Evolutionary conservation across 257 asterid genomes (phyloP), one percentile per base, ranked within the genome.

Genomic region (Vinca minor): DNA sequence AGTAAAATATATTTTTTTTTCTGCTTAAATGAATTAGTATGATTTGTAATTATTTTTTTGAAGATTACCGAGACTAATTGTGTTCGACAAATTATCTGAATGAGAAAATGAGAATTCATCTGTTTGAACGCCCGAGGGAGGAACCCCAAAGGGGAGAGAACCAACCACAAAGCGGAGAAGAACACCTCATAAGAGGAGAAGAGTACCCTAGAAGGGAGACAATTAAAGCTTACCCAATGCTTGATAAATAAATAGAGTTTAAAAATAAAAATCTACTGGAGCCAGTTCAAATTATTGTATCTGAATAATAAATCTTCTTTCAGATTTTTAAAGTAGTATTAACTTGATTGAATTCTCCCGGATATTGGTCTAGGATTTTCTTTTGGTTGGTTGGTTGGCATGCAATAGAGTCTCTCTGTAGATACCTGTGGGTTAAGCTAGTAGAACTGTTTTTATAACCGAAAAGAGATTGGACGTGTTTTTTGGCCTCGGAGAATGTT

Each of bases 401-500:
- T 62, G 62, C 45, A 61, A 48, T 70, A 34, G 14, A 13, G 36
- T 55, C 25, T 31, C 49, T 29, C 23, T 41, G 63, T 63, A 28
- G 62, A 25, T 47, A 45, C 18, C 42, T 61, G 38, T 35, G 56
- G 29, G 59, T 62, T 62, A 60, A 66, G 17, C 56, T 47, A 25
- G 31, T 45, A 12, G 17, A 23, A 69, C 57, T 49, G 59, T 49
- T 39, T 20, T 41, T 35, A n/a, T 53, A 28, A 23, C 54, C 32
- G n/a, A 52, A 11, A n/a, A 52, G 62, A 68, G 69, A 47, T 78
- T 74, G 65, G 67, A 61, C n/a, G 47, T 59, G 35, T 58, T 13
- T 69, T 47, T 69, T 71, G 71, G 67, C 72, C 72, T 66, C 35
- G 49, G 46, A 38, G 74, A 69, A 91, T 79, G 88, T 82, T 82